Evolutionary conservation across 2,329 filamentous ascomycete genomes (phyloP).

Genomic region (Fusarium anthophilum): DNA sequence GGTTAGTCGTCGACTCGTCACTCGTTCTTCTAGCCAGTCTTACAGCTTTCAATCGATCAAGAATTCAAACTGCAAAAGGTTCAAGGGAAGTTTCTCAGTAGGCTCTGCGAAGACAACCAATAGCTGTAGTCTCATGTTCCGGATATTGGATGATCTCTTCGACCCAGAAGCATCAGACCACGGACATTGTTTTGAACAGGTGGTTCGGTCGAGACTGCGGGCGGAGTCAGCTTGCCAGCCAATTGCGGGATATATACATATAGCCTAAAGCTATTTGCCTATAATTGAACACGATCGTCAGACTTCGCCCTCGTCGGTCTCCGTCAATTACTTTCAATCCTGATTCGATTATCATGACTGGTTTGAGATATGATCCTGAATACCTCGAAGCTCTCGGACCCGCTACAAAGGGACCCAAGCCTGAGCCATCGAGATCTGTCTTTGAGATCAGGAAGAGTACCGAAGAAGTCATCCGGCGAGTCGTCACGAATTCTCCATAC

Average conservation of each 20-base stretch:
- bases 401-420: not conserved
- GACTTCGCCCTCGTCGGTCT: not conserved
- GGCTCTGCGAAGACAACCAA: not conserved
- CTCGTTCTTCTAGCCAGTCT: not conserved
- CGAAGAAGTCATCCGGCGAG: not conserved
- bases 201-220: not conserved
- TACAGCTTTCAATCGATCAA: not conserved
- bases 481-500: not conserved
- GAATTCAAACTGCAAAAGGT: not conserved
- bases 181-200: too few species aligned
- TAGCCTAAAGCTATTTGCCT: not conserved
- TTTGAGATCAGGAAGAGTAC: not conserved
- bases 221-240: not conserved
- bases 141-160: too few species aligned
- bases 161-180: not conserved
- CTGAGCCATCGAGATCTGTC: not conserved
- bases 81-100: rapidly evolving
- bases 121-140: rapidly evolving
- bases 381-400: not conserved
- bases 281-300: not conserved
- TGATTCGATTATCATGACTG: not conserved
- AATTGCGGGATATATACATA: not conserved
- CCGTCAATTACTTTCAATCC: rapidly evolving
- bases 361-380: conserved; percentile 10
- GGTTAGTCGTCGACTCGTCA: not conserved